Conservation (phyloP, 2,329 filamentous ascomycete species). For the Aspergillus phoenicis region DNA sequence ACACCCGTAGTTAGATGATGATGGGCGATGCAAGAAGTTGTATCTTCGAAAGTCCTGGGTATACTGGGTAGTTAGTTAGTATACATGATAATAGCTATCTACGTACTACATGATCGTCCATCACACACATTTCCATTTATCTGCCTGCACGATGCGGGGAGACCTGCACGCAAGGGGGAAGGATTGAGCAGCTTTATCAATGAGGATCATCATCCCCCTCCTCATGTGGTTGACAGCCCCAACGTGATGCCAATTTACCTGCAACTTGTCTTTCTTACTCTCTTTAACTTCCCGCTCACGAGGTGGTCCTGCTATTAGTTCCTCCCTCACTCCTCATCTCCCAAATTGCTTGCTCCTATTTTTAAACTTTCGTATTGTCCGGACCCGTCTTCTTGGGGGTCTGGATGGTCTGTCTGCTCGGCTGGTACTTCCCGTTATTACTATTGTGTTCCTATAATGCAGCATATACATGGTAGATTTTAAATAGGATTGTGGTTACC, state of each 20-base stretch:
- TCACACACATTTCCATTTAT: too few relatives aligned
- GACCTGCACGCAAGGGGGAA: not conserved
- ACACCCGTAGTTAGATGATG: not conserved
- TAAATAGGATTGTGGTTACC: not conserved
- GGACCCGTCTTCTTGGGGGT: not conserved
- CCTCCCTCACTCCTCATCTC: not conserved
- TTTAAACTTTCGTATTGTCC: not conserved
- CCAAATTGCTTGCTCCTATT: not conserved
- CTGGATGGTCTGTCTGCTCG: not conserved
- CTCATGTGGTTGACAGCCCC: constrained; percentile 2
- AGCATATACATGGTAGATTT: too few relatives aligned
- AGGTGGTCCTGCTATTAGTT: not conserved
- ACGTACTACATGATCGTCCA: too few relatives aligned
- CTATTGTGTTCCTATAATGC: too few relatives aligned
- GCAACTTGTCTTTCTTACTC: not conserved
- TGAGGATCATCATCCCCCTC: not conserved
- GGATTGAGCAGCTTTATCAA: not conserved
- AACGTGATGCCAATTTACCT: not conserved
- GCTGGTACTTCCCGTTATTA: not conserved
- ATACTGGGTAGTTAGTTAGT: too few relatives aligned
- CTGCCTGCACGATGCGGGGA: not conserved
- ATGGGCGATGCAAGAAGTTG: not conserved
- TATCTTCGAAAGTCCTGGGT: not conserved
- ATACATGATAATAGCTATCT: too few relatives aligned
- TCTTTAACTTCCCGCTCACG: not conserved